Evolutionary conservation across 306 rosid genomes (phyloP).

Genomic region (Urtica urens): DNA sequence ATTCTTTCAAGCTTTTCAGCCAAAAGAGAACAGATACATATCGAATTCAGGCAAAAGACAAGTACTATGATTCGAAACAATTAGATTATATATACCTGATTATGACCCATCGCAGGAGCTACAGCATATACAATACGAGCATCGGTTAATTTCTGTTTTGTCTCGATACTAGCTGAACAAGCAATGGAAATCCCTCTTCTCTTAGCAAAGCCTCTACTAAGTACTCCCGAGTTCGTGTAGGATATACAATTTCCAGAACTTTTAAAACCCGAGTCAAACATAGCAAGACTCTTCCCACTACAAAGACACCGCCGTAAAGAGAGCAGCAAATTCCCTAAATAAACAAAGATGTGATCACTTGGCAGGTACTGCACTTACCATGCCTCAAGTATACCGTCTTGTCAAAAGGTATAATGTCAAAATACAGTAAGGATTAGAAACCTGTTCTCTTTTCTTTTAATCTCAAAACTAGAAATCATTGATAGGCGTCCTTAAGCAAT

Average conservation of each 20-base stretch:
- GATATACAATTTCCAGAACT: conserved; percentile 6
- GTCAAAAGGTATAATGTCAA: not conserved
- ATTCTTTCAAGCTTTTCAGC: too few species aligned
- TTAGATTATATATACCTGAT: conserved; percentile 38
- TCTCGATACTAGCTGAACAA: conserved; percentile 23
- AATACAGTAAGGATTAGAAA: not conserved
- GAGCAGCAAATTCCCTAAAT: conserved; percentile 32
- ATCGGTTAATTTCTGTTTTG: conserved; percentile 22
- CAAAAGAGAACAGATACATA: too few species aligned
- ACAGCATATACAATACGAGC: conserved; percentile 63
- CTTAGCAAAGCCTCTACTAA: conserved; percentile 13
- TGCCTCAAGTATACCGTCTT: not conserved
- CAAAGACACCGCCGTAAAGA: conserved; percentile 18
- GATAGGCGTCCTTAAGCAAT: too few species aligned
- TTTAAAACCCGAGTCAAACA: conserved; percentile 4
- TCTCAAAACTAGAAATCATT: too few species aligned
- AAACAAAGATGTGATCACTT: not conserved
- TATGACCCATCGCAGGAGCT: conserved; percentile 96
- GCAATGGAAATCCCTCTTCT: conserved; percentile 17
- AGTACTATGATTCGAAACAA: too few species aligned
- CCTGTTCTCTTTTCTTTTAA: too few species aligned
- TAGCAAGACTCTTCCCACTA: conserved; percentile 16
- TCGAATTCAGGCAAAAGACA: too few species aligned
- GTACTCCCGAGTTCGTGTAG: conserved; percentile 17
- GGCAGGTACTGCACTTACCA: too few species aligned